Base-by-base conservation (phyloP, 352 stramenopile species). In the Pythium plurisporium region DNA sequence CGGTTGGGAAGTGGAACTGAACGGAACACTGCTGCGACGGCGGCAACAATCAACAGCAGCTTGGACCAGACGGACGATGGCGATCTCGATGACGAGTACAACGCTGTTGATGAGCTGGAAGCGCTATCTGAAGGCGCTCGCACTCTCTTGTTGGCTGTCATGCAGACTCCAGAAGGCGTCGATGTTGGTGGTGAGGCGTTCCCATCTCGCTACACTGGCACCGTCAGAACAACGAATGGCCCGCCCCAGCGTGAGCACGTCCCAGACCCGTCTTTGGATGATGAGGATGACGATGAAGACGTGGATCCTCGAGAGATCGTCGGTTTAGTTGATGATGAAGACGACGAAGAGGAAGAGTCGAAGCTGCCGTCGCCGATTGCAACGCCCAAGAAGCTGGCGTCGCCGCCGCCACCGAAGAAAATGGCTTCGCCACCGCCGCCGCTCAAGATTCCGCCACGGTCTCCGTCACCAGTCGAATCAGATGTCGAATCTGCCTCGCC, bases 131-230 rank as follows among this genome's bases (percentile, higher is more conserved):
- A 95, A 54, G 86, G 86, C 29, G 86, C 86, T 10, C 81, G 83
- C 20, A 95, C 86, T 37, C 64, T 95, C 38, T 43, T 95, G 36
- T 67, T 95, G 47, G 86, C 86, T 29, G 83, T 95, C 5, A 95
- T 95, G 86, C 83, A 94, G 51, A 95, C 83, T 2, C 86, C 86
- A 4, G 83, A 94, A 25, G 82, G 83, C 20, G 67, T 94, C 36
- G 83, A 95, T 36, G 66, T 93, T 53, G 76, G 76, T 27, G 76
- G 69, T n/a, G 79, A 90, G 10, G 76, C 71, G n/a, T 89, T 79
- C 37, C 69, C 76, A 29, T 68, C 65, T 38, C 72, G 73, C 57
- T 59, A 50, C 31, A 73, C 56, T 40, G 42, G 37, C n/a, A 27
- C 46, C 62, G 33, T 22, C 34, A 42, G 46, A 57, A 29, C 25